Evolutionary conservation across 2,329 filamentous ascomycete genomes (phyloP), one percentile per base, ranked within the genome.

Genomic region (Clarireedia monteithiana): DNA sequence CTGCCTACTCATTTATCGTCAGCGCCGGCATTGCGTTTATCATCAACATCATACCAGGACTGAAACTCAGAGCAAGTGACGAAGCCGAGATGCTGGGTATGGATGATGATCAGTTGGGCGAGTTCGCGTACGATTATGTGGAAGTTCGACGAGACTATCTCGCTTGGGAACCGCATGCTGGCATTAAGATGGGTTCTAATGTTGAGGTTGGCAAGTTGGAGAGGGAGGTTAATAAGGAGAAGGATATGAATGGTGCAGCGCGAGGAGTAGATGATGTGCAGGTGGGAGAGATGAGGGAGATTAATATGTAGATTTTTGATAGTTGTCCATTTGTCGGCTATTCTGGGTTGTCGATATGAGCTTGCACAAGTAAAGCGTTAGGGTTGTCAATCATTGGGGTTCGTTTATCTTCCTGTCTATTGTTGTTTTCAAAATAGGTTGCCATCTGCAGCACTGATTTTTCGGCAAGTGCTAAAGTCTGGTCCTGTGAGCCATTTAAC

Each of bases 61-160:
- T 94, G 20, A 81, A 90, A 70, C 85, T 94, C 46, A 87, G 89
- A 56, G 88, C 88, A 9, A 86, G 82, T 26, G 87, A 91, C 67
- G 86, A 91, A 72, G 89, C 89, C 24, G 89, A 94, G 72, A 82
- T 92, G 12, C 82, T 92, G 55, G 89, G 89, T 63, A 91, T 92
- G 87, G 89, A 94, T 67, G 89, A 92, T 69, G 88, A 92, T 73
- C 89, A 94, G 74, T 87, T 92, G 64, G 89, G 89, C 72, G 89
- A 94, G 73, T 94, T 92, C 69, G 89, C 88, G 12, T 92, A 92
- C 76, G 89, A 94, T 71, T 94, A 92, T 71, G 89, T 94, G 63
- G 89, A 94, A 78, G 88, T 92, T 57, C 86, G 89, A 68, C 84
- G 89, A 66, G 89, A 94, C 73, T 94, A 91, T 77, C 82, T 94